Evolutionary conservation across 495 filamentous ascomycete species (phyloP), one percentile per base, ranked within the genome.

Genomic region (Penicillium ucsense): DNA sequence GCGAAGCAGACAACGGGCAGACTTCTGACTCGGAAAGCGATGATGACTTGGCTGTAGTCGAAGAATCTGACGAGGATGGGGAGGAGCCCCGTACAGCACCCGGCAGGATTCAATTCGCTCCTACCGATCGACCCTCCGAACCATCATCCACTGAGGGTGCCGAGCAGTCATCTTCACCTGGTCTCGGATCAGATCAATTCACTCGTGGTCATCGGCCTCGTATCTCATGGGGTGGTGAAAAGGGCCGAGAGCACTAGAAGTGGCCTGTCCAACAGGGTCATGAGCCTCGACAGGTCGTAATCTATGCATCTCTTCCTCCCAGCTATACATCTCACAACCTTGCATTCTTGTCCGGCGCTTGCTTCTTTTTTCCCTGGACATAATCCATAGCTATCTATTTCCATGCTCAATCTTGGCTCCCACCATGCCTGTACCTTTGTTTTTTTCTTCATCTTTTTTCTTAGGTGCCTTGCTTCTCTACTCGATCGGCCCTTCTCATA

Each of bases 11-110:
- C n/a, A 71, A 76, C 6, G 75, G 74, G 28, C 75, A 73, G 11
- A 76, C 75, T 11, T 76, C 74, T 11, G 81, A 84, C 41, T 81
- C 78, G 36, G 84, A 87, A 35, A 81, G 82, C 48, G 75, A 79
- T 9, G 70, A 81, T 47, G 75, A 79, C 6, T 68, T 56, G 11
- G 63, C 56, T 6, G 29, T 43, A 8, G 42, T 51, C 33, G 36
- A 45, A 4, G 61, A 58, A 4, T 63, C 63, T 7, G 61, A 55
- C 34, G 68, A 72, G 32, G 64, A 66, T 3, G 50, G 55, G 10
- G 55, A 43, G 11, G 48, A 62, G 6, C 49, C 48, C 3, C 59
- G 58, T 6, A 53, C 54, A 6, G 44, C 48, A 8, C 46, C 47
- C 5, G 52, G 59, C 51, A 63, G 63, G 46, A 47, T 70, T 9